Evolutionary conservation across 2,329 filamentous ascomycete genomes (phyloP).

Genomic region (Cytospora leucostoma): DNA sequence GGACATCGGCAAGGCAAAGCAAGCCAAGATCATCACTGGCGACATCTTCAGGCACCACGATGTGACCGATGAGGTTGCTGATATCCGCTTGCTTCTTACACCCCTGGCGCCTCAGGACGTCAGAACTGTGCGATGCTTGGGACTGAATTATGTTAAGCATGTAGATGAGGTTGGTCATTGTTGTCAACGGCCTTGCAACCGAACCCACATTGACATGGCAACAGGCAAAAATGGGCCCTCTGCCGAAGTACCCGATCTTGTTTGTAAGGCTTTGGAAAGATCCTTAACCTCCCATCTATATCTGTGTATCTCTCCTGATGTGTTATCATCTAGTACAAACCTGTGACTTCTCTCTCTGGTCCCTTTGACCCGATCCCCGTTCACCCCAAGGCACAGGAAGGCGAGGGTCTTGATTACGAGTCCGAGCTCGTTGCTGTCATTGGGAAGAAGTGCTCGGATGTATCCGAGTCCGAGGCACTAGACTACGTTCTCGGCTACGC

Average conservation of each 20-base stretch:
- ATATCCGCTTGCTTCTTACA: slow-evolving; percentile 59
- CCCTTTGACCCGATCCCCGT: slow-evolving; percentile 69
- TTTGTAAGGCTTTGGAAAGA: slow-evolving; percentile 51
- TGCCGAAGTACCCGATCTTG: slow-evolving; percentile 70
- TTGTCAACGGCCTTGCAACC: not conserved
- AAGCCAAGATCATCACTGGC: slow-evolving; percentile 64
- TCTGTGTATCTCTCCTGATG: not conserved
- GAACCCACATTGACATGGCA: not conserved
- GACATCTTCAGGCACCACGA: slow-evolving; percentile 66
- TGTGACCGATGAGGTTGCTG: slow-evolving; percentile 63
- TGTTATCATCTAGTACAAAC: slow-evolving; percentile 57
- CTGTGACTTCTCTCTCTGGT: slow-evolving; percentile 64
- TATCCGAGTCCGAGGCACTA: slow-evolving; percentile 66
- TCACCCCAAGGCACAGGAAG: slow-evolving; percentile 64
- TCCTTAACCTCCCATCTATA: slow-evolving; percentile 13
- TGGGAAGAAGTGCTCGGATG: slow-evolving; percentile 65
- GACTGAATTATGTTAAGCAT: slow-evolving; percentile 72
- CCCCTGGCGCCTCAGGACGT: slow-evolving; percentile 65
- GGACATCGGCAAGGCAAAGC: slow-evolving; percentile 61
- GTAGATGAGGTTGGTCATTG: slow-evolving; percentile 59
- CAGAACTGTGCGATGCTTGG: slow-evolving; percentile 67
- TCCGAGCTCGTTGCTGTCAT: slow-evolving; percentile 77
- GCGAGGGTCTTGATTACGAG: slow-evolving; percentile 73
- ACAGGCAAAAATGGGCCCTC: slow-evolving; percentile 55
- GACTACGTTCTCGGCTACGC: slow-evolving; percentile 74